These are phyloP conservation scores for Sechiopsis laciniata DNA, from an alignment of 306 rosid genomes.

Conservation along the genomic window DNA sequence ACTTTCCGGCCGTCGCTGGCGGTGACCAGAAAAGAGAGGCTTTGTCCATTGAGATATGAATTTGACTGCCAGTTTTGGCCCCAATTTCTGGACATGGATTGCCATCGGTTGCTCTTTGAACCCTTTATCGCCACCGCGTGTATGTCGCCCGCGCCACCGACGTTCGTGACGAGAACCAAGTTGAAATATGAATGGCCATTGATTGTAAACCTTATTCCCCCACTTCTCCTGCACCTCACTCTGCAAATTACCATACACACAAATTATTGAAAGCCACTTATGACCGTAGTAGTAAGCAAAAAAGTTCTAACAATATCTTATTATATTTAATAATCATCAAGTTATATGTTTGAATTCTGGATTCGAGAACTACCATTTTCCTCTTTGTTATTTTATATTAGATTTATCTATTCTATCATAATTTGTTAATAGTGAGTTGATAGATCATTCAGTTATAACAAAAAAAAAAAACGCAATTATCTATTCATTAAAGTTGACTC, in stretches of 20 bases:
- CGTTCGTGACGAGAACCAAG: conserved; percentile 25
- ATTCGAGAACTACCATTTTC: no score
- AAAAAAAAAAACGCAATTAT: no score
- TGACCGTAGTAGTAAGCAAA: no score
- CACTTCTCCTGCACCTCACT: conserved; percentile 50
- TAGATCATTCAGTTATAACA: no score
- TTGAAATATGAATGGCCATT: conserved; percentile 66
- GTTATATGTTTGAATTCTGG: no score
- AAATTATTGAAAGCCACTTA: no score
- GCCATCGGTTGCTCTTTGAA: conserved; percentile 45
- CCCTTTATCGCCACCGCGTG: conserved; percentile 54
- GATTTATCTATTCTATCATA: no score
- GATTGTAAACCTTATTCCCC: conserved; percentile 56
- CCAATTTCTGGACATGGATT: conserved; percentile 59
- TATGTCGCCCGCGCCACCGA: conserved; percentile 41
- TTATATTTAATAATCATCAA: no score
- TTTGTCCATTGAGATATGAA: conserved; percentile 44
- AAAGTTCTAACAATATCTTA: no score
- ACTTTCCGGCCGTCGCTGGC: conserved; percentile 40
- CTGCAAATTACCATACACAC: conserved; percentile 21
- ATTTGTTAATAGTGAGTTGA: no score
- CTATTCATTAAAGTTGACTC: no score
- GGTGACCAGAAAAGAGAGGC: conserved; percentile 51
- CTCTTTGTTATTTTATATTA: no score
- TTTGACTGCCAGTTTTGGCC: conserved; percentile 67